Evolutionary conservation across 2,329 filamentous ascomycete species (phyloP).

Genomic region (Calonectria pauciramosa): DNA sequence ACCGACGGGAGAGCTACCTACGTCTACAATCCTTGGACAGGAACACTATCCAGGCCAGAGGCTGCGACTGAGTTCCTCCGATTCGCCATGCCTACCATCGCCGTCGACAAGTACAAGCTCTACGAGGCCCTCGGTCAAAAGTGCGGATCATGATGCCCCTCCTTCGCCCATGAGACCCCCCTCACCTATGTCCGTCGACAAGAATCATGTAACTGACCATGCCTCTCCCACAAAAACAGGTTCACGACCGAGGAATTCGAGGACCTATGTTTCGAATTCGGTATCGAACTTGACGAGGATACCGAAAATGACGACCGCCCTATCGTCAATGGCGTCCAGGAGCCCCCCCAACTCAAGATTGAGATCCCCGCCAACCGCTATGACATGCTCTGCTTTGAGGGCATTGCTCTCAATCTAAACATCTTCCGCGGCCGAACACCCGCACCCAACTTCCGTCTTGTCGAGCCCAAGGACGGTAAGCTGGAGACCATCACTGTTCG

Average conservation of each 20-base stretch:
- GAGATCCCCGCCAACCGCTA: constrained; percentile 96
- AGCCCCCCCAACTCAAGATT: constrained; percentile 95
- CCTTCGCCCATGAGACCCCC: constrained; percentile 33
- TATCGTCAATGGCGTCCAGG: constrained; percentile 82
- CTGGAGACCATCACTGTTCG: constrained; percentile 85
- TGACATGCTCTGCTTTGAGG: constrained; percentile 97
- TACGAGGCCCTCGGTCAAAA: constrained; percentile 92
- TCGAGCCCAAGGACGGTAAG: constrained; percentile 79
- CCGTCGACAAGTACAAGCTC: constrained; percentile 95
- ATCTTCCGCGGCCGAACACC: constrained; percentile 86
- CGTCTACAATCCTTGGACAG: constrained; percentile 38
- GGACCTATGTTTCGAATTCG: constrained; percentile 98
- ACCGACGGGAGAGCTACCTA: constrained; percentile 38
- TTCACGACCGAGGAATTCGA: constrained; percentile 97
- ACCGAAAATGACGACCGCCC: constrained; percentile 83
- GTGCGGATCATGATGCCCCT: constrained; percentile 60
- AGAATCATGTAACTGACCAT: constrained; percentile 37
- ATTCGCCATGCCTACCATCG: constrained; percentile 89
- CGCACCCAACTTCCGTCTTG: constrained; percentile 84
- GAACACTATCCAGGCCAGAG: constrained; percentile 38
- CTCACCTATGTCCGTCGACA: constrained; percentile 35
- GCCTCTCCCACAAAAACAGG: constrained; percentile 56
- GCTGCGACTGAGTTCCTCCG: constrained; percentile 40
- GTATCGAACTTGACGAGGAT: constrained; percentile 98
- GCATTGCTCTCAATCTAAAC: constrained; percentile 94